These are phyloP conservation scores for Thymus quinquecostatus DNA, from an alignment of 257 asterid genomes.

Conservation along the genomic window DNA sequence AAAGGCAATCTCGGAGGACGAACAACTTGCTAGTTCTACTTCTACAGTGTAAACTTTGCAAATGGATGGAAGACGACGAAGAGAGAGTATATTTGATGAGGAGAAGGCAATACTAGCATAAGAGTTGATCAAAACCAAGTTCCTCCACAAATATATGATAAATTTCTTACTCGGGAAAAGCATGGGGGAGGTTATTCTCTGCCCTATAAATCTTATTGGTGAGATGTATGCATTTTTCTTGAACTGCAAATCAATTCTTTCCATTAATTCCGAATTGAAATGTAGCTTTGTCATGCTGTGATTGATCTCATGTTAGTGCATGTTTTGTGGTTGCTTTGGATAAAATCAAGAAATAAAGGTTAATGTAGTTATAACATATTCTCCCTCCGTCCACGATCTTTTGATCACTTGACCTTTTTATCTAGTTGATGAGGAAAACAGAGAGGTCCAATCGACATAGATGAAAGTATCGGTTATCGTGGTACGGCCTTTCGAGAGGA, in stretches of 20 bases:
- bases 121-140: slow-evolving; percentile 65
- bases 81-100: slow-evolving; percentile 58
- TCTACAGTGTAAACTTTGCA: slow-evolving; percentile 65
- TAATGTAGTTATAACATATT: neutral
- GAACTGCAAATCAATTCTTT: slow-evolving; percentile 2
- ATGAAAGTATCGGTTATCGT: too few species aligned
- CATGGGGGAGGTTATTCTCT: neutral
- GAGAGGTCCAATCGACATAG: too few species aligned
- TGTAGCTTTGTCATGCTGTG: neutral
- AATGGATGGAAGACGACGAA: slow-evolving; percentile 63
- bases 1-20: slow-evolving; percentile 49
- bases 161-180: slow-evolving; percentile 23
- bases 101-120: slow-evolving; percentile 69
- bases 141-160: slow-evolving; percentile 43
- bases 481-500: too few species aligned
- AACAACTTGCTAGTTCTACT: too few species aligned
- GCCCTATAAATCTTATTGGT: neutral
- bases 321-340: neutral
- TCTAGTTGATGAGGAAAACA: too few species aligned
- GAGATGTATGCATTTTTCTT: slow-evolving; percentile 8
- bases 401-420: too few species aligned
- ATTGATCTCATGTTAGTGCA: neutral
- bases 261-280: neutral
- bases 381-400: too few species aligned
- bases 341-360: neutral